Evolutionary conservation across 768 basidiomycete species (phyloP).

Genomic region (Hebeloma cylindrosporum): DNA sequence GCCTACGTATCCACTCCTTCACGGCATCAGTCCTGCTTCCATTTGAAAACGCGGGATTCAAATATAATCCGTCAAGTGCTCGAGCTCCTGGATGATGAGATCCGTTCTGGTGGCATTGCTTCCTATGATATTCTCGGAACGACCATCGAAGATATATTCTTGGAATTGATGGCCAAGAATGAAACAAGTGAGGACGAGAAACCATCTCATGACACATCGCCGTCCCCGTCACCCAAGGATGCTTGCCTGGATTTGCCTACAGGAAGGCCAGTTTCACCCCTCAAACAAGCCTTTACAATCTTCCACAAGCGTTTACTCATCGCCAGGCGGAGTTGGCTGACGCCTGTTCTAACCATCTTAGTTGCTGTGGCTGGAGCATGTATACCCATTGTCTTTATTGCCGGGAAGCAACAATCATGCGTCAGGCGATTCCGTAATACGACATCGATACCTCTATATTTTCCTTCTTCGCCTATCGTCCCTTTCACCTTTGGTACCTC

Average conservation of each 20-base stretch:
- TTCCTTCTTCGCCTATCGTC: conserved; percentile 47
- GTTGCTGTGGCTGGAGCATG: conserved; percentile 63
- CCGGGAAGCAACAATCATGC: conserved; percentile 52
- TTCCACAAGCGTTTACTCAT: conserved; percentile 71
- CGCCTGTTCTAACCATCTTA: conserved; percentile 52
- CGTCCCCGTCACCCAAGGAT: conserved; percentile 19
- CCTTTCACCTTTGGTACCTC: conserved; percentile 29
- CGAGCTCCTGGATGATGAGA: conserved; percentile 49
- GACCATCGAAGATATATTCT: conserved; percentile 81
- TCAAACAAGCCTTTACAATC: conserved; percentile 69
- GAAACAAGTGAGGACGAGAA: conserved; percentile 29
- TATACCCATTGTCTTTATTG: conserved; percentile 67
- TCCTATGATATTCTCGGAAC: conserved; percentile 72
- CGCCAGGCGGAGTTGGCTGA: conserved; percentile 68
- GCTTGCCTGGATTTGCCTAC: no score
- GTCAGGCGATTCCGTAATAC: conserved; percentile 37
- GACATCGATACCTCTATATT: conserved; percentile 49
- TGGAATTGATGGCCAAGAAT: conserved; percentile 63
- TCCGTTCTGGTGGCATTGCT: conserved; percentile 34
- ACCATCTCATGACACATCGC: conserved; percentile 15
- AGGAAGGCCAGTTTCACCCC: conserved; percentile 54
- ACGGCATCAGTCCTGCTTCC: conserved; percentile 47
- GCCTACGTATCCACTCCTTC: conserved; percentile 44
- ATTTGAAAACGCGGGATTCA: conserved; percentile 62
- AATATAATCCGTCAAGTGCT: conserved; percentile 55